phyloP scores from a whole-genome alignment of 2,329 filamentous ascomycete species.

The Stachybotrys chlorohalonatus region DNA sequence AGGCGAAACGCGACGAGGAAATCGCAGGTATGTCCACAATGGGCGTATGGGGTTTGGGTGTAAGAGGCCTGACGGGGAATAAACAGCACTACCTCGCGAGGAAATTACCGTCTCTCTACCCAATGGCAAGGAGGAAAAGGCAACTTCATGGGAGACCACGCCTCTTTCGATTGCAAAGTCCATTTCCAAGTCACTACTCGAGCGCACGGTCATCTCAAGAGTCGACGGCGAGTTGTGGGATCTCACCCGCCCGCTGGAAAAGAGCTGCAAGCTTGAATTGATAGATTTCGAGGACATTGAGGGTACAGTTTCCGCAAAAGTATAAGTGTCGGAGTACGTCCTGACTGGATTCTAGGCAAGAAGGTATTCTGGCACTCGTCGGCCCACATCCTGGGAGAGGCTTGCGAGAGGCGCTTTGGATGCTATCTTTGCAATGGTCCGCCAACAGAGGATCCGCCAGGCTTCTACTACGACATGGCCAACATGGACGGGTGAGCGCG shows the following conservation, averaged over 20 bases:
- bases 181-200: conserved; percentile 78
- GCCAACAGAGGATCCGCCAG: conserved; percentile 65
- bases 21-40: conserved; percentile 32
- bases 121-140: conserved; percentile 61
- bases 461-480: conserved; percentile 98
- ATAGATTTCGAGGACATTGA: conserved; percentile 62
- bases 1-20: conserved; percentile 74
- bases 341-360: conserved; percentile 47
- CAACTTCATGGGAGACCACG: conserved; percentile 86
- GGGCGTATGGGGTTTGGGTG: conserved; percentile 1
- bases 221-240: conserved; percentile 88
- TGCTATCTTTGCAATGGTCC: conserved; percentile 92
- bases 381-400: conserved; percentile 93
- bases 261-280: conserved; percentile 75
- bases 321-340: neutral
- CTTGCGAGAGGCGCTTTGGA: conserved; percentile 80
- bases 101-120: conserved; percentile 66
- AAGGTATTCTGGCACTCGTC: conserved; percentile 98
- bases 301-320: conserved; percentile 9
- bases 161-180: conserved; percentile 68
- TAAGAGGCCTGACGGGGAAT: conserved; percentile 24
- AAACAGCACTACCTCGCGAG: conserved; percentile 55
- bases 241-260: conserved; percentile 80
- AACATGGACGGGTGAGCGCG: conserved; percentile 28
- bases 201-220: conserved; percentile 78